phyloP scores from a whole-genome alignment of 148 eudicot species.

The Simmondsia chinensis region DNA sequence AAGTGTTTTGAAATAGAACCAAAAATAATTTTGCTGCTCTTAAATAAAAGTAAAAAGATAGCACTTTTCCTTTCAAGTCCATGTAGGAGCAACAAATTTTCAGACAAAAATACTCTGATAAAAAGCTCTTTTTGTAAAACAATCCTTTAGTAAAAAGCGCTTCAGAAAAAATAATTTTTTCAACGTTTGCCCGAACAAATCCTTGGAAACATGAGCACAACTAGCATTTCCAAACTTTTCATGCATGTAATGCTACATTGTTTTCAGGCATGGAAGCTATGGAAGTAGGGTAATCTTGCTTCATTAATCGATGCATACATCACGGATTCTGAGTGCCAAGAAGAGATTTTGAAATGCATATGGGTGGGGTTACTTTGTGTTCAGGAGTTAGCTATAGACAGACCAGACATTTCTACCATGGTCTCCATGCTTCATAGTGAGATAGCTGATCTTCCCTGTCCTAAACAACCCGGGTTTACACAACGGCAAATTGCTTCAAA shows the following conservation, averaged over 20 bases:
- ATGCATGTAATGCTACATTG: background rate
- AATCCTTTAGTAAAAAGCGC: too few relatives aligned
- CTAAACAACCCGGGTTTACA: conserved; percentile 25
- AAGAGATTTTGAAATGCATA: conserved; percentile 24
- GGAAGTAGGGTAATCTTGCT: conserved; percentile 23
- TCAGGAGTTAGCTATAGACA: conserved; percentile 29
- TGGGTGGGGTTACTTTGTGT: conserved; percentile 43
- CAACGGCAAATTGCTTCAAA: background rate
- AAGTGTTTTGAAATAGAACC: too few relatives aligned
- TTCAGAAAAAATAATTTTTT: too few relatives aligned
- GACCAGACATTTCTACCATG: conserved; percentile 28
- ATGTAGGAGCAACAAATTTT: too few relatives aligned
- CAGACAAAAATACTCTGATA: too few relatives aligned
- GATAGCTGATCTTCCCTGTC: conserved; percentile 9
- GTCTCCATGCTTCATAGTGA: conserved; percentile 28
- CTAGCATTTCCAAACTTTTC: background rate
- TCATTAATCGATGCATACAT: conserved; percentile 18
- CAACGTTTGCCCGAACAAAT: too few relatives aligned
- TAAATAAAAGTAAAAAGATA: too few relatives aligned
- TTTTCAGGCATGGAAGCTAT: conserved; percentile 14
- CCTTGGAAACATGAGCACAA: too few relatives aligned
- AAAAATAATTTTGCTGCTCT: too few relatives aligned
- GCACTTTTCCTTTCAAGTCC: background rate
- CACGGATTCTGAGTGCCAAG: background rate
- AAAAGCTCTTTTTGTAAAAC: too few relatives aligned